Percentiles rank a stretch among this genome's conserved stretches.
Evolutionary conservation across 495 filamentous ascomycete genomes (phyloP).

Genomic region (Talaromyces thailandensis): DNA sequence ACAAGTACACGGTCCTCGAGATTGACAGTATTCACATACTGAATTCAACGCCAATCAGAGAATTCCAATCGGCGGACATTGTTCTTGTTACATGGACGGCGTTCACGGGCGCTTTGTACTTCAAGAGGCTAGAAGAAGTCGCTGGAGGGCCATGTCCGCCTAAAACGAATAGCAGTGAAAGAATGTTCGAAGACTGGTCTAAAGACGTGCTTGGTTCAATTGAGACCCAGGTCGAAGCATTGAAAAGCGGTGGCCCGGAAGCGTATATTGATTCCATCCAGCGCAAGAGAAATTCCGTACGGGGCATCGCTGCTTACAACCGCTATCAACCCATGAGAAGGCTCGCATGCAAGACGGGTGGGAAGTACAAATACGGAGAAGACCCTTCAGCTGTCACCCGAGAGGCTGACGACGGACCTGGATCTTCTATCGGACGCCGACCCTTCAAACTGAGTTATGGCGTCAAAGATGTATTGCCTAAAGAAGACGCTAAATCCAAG

Average conservation of each 20-base stretch:
- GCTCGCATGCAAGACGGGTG: conserved; percentile 3
- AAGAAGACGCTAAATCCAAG: background rate
- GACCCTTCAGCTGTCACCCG: background rate
- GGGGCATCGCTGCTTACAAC: conserved; percentile 7
- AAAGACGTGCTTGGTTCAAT: conserved; percentile 29
- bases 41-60: conserved; percentile 19
- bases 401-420: background rate
- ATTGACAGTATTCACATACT: conserved; percentile 27
- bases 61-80: conserved; percentile 43
- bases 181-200: conserved; percentile 48
- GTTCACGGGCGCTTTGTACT: conserved; percentile 37
- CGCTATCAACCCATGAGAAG: conserved; percentile 4
- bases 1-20: conserved; percentile 28
- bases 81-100: conserved; percentile 46
- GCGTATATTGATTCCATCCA: conserved; percentile 20
- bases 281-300: conserved; percentile 13
- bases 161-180: conserved; percentile 27
- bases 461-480: background rate
- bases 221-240: conserved; percentile 26
- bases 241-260: conserved; percentile 18
- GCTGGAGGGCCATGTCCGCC: conserved; percentile 33
- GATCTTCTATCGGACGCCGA: background rate
- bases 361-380: conserved; percentile 3
- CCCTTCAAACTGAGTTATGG: background rate
- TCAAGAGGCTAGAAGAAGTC: conserved; percentile 39